Base-by-base conservation (phyloP, 495 filamentous ascomycete genomes). In the Elasticomyces elasticus region DNA sequence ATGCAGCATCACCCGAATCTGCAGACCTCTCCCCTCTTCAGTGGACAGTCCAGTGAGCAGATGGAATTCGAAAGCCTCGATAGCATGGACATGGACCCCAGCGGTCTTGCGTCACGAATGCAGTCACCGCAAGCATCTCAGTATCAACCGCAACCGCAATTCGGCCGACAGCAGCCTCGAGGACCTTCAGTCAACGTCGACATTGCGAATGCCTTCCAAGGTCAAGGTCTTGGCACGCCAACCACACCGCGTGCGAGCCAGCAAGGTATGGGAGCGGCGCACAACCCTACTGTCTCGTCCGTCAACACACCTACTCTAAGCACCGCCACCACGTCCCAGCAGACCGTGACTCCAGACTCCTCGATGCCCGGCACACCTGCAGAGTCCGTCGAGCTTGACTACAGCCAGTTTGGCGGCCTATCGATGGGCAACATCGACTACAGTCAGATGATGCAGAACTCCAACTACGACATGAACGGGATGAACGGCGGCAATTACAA, bases 71-170 rank as follows among this genome's bases (percentile, higher is more conserved):
- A 94, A 64, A 79, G 83, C 6, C 83, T 94, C 22, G 89, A 89
- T 52, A 87, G 94, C 63, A 96, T 98, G 92, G 92, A 97, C 66
- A 81, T 98, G 81, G 92, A 97, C 65, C 89, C 95, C 53, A 75
- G 81, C 1, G 13, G 35, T 17, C 35, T 40, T 17, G 35, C 35
- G 35, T 40, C 35, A 17, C 35, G 35, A 40, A 74, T 67, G 67
- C 66, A 64, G 74, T 69, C 60, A 72, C 81, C 49, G 78, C 83
- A 55, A 74, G 83, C 47, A 79, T 83, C 64, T 60, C 72, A 38
- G 52, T 67, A 67, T 56, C 77, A 71, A 67, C 68, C 69, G 66
- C 79, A 72, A 59, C 79, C 78, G 57, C 67, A 73, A 51, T 88
- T 86, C 64, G 84, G 84, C n/a, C 87, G 86, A 56, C 82, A 82